Percentiles rank a stretch among this genome's conserved stretches.
These are phyloP conservation scores for Vaccinium vitisidaea DNA, from an alignment of 148 eudicot species.

Conservation along the genomic window DNA sequence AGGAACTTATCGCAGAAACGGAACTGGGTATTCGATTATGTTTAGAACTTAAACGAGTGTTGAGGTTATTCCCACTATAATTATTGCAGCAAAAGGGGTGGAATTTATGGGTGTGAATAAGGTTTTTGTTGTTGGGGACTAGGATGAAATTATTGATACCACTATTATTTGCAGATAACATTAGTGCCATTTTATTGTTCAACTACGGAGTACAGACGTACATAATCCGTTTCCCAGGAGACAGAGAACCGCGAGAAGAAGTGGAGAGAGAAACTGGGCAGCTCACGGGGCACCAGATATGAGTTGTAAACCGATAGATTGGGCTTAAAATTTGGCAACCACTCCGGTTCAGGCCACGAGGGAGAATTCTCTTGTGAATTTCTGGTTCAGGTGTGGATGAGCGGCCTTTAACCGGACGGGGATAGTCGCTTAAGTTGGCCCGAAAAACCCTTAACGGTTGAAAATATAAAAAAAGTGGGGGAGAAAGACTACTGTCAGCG, in stretches of 20 bases:
- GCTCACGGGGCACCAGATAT: neutral
- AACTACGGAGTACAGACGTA: too few species aligned
- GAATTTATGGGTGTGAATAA: neutral
- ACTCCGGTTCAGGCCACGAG: too few species aligned
- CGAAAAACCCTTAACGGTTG: too few species aligned
- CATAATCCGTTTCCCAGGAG: neutral
- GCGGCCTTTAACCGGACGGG: too few species aligned
- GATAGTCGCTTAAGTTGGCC: too few species aligned
- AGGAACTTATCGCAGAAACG: constrained; percentile 10
- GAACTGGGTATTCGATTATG: neutral
- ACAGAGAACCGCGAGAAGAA: neutral
- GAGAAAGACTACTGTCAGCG: neutral
- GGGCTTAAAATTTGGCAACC: too few species aligned
- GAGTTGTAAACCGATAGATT: too few species aligned
- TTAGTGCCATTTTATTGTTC: neutral
- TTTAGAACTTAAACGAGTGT: neutral
- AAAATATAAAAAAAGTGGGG: neutral
- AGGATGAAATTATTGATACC: neutral
- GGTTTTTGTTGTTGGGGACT: neutral
- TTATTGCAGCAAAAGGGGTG: neutral
- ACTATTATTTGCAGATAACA: neutral
- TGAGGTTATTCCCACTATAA: neutral
- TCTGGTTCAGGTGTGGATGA: too few species aligned
- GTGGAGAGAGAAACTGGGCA: too few species aligned
- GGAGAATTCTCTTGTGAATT: too few species aligned